These are phyloP conservation scores for Kwoniella europaea DNA, from an alignment of 768 basidiomycete genomes.

Conservation along the genomic window DNA sequence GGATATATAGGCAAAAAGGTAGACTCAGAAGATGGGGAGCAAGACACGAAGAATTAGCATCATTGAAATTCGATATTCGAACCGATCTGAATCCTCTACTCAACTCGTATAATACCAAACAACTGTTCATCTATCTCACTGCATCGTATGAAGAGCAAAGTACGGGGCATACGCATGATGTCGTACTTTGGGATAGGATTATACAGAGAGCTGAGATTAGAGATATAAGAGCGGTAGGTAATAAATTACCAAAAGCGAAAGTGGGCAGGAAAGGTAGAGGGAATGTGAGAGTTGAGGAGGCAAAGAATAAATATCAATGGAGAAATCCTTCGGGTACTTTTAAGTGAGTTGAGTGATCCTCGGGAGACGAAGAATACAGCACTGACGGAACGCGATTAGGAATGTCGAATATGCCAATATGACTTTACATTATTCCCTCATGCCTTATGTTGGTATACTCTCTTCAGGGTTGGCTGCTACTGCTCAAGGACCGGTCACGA, in stretches of 20 bases:
- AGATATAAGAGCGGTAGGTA: constrained; percentile 48
- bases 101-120: constrained; percentile 54
- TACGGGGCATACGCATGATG: constrained; percentile 36
- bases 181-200: constrained; percentile 52
- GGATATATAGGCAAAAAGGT: too few species aligned
- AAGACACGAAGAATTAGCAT: constrained; percentile 48
- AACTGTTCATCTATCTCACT: constrained; percentile 50
- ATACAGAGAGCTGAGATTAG: constrained; percentile 40
- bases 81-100: constrained; percentile 48
- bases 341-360: constrained; percentile 33
- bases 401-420: constrained; percentile 44
- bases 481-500: constrained; percentile 39
- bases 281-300: constrained; percentile 48
- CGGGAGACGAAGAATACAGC: not conserved
- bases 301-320: constrained; percentile 52
- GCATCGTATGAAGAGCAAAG: constrained; percentile 39
- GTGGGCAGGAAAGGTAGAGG: constrained; percentile 46
- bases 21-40: constrained; percentile 47
- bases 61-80: constrained; percentile 49
- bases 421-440: constrained; percentile 51
- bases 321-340: constrained; percentile 49
- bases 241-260: constrained; percentile 35
- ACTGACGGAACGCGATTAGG: constrained; percentile 18
- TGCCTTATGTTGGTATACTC: constrained; percentile 52
- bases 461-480: constrained; percentile 50